A percentile compares a stretch with the other conserved stretches of the same genome.
Conservation (phyloP, 2,329 filamentous ascomycete genomes). For the Penicillium vulpinum region DNA sequence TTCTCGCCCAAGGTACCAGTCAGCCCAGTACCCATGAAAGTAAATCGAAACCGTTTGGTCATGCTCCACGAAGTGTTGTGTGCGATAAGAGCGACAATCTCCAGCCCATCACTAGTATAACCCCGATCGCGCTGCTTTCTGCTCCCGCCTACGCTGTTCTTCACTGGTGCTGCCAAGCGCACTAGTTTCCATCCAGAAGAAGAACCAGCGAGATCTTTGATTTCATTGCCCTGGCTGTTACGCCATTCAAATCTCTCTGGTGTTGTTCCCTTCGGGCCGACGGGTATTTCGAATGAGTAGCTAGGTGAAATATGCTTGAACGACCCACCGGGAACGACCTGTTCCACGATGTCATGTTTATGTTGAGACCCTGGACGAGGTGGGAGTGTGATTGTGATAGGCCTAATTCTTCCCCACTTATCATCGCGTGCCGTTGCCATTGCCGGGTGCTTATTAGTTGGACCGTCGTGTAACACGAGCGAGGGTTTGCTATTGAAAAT, state of each 20-base stretch:
- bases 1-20: constrained; percentile 8
- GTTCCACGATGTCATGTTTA: neutral
- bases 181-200: constrained; percentile 14
- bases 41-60: constrained; percentile 12
- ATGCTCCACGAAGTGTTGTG: constrained; percentile 17
- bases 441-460: constrained; percentile 9
- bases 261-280: neutral
- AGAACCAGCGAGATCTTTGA: constrained; percentile 12
- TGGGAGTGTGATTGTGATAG: constrained; percentile 2
- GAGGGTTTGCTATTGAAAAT: constrained; percentile 12
- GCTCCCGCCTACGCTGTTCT: neutral
- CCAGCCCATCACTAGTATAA: constrained; percentile 13
- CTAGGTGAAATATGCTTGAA: neutral
- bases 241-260: constrained; percentile 12
- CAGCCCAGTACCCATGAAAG: constrained; percentile 10
- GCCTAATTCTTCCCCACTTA: constrained; percentile 14
- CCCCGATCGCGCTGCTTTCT: constrained; percentile 9
- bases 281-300: constrained; percentile 1
- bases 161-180: constrained; percentile 2
- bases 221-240: constrained; percentile 13
- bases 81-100: constrained; percentile 16
- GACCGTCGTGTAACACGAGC: constrained; percentile 10
- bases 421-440: constrained; percentile 10
- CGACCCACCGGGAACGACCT: neutral
- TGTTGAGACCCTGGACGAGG: neutral